Evolutionary conservation across 192 early-diverging fungal species (phyloP).

Genomic region (Physocladia obscura): DNA sequence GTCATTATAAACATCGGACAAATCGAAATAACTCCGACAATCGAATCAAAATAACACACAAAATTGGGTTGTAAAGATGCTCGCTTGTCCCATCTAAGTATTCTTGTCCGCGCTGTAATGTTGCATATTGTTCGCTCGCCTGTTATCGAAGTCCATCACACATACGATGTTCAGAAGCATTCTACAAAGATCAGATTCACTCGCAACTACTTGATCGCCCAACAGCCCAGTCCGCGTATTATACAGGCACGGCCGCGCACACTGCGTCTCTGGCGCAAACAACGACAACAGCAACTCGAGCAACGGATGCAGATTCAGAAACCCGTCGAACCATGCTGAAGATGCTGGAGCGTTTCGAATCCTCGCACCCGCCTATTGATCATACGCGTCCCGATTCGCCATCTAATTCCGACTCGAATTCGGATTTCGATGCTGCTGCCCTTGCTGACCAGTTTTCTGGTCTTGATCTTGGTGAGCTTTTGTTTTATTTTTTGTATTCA

Average conservation of each 20-base stretch:
- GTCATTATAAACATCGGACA: too few species aligned
- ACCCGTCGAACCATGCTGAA: not conserved
- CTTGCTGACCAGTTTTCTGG: conserved; percentile 1
- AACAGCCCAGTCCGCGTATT: not conserved
- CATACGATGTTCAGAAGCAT: conserved; percentile 12
- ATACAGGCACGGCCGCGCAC: not conserved
- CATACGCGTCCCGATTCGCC: too few species aligned
- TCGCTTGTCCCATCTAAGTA: not conserved
- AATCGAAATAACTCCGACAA: too few species aligned
- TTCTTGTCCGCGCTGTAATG: conserved; percentile 14
- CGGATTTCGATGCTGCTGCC: too few species aligned
- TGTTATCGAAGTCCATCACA: conserved; percentile 11
- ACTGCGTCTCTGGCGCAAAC: not conserved
- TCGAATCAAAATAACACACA: not conserved
- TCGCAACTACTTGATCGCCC: not conserved
- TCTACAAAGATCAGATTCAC: conserved; percentile 21
- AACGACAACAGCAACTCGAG: not conserved
- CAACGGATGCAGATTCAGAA: not conserved
- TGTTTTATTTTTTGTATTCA: not conserved
- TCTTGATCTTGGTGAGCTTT: conserved; percentile 18
- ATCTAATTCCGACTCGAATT: too few species aligned
- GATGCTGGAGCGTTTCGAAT: not conserved
- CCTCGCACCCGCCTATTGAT: too few species aligned
- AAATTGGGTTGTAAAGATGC: conserved; percentile 12
- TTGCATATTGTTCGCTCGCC: conserved; percentile 22